Evolutionary conservation across 768 basidiomycete genomes (phyloP), one percentile per base, ranked within the genome.

Genomic region (Leccinellum luteum): DNA sequence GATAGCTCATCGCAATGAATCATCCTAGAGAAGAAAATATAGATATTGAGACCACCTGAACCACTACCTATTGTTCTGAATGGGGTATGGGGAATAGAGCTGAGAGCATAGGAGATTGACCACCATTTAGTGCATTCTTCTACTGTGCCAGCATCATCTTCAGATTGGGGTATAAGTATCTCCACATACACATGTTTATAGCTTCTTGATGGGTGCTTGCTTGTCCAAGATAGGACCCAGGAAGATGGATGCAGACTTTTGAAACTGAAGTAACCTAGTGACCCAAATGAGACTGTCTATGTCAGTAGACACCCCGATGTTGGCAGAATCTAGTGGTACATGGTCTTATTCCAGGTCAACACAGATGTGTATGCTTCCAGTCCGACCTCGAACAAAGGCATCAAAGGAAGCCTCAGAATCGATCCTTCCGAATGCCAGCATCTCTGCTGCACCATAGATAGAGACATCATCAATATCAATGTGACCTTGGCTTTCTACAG

Each of bases 261-360:
- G 19, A 55, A 61, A 41, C 3, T 7, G 1, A 23, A n/a, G 0
- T 12, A 3, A 13, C 2, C 19, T 3, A 2, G 57, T 66, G 0
- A 64, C 57, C 66, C 66, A 67, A 5, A 67, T 60, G 9, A 66
- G 34, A 17, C 64, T 67, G 25, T 66, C 60, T 0, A 67, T 54
- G 14, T 64, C 62, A 1, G 61, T n/a, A 0, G 34, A 9, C 0
- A 66, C 43, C 1, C 23, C 17, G 1, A 62, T 1, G 13, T 67
- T 21, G 0, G 48, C 6, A 0, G 30, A 4, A 2, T 32, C 0
- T 7, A 66, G 8, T 0, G 50, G 25, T 0, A 59, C 5, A 12
- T 54, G 53, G 30, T 64, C 50, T 0, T 15, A 1, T 25, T 62
- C 56, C 0, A 60, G 21, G 6, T 64, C 54, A 8, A 65, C 6